Conservation (phyloP, 495 filamentous ascomycete genomes). For the Xylaria curta region DNA sequence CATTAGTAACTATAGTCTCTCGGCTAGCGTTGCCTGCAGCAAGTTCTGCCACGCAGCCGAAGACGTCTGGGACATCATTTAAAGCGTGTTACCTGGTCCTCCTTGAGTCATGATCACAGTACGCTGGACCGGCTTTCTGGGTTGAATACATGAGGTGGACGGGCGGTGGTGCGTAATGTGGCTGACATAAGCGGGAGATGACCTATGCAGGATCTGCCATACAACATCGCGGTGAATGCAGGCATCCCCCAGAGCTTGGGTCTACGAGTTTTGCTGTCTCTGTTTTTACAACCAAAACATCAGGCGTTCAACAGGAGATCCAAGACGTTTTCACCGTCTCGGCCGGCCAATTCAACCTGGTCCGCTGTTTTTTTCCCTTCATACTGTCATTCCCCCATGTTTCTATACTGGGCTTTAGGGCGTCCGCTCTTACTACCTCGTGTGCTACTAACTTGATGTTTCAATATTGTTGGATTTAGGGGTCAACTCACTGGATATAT, state of each 20-base stretch:
- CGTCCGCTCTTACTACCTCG: not conserved
- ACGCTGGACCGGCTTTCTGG: not conserved
- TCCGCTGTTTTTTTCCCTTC: slow-evolving; percentile 46
- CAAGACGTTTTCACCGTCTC: slow-evolving; percentile 71
- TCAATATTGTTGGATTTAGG: not conserved
- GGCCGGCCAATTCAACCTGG: slow-evolving; percentile 75
- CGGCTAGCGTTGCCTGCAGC: slow-evolving; percentile 96
- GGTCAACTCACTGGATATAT: not conserved
- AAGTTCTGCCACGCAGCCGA: slow-evolving; percentile 99
- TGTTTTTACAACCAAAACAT: slow-evolving; percentile 85
- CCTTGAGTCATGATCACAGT: slow-evolving; percentile 18
- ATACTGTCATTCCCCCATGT: slow-evolving; percentile 19
- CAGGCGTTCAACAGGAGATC: slow-evolving; percentile 77
- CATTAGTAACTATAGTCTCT: slow-evolving; percentile 97
- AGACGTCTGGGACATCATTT: slow-evolving; percentile 94
- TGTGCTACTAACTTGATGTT: not conserved
- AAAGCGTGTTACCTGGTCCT: slow-evolving; percentile 34
- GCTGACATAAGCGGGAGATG: slow-evolving; percentile 34
- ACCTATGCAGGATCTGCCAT: slow-evolving; percentile 45
- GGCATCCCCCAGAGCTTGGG: slow-evolving; percentile 51
- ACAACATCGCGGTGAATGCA: slow-evolving; percentile 55
- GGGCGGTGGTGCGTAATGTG: slow-evolving; percentile 37
- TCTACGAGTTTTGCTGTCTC: slow-evolving; percentile 61
- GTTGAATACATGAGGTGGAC: slow-evolving; percentile 28
- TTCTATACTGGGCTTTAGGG: slow-evolving; percentile 7